phyloP scores from a whole-genome alignment of 495 filamentous ascomycete genomes.

The Penicillium silybi region DNA sequence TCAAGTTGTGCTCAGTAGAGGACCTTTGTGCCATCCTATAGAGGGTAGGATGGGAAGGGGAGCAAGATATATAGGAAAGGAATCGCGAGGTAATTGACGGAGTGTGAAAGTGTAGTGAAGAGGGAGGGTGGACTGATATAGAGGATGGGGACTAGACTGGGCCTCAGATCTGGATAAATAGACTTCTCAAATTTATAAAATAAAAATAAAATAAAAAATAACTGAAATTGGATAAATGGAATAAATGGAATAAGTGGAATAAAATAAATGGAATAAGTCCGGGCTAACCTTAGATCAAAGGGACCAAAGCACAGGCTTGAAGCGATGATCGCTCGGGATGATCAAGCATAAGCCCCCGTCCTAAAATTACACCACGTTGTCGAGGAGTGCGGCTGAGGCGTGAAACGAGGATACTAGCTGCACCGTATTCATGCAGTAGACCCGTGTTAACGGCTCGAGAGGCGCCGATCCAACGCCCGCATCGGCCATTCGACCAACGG shows the following conservation, averaged over 20 bases:
- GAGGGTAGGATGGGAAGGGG: background rate
- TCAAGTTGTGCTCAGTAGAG: constrained; percentile 7
- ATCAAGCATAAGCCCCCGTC: constrained; percentile 24
- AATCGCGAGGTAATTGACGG: constrained; percentile 4
- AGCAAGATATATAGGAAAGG: constrained; percentile 13
- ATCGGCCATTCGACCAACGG: background rate
- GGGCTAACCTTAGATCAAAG: constrained; percentile 20
- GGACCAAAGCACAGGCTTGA: constrained; percentile 26
- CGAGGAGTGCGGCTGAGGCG: constrained; percentile 27
- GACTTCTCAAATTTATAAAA: constrained; percentile 19
- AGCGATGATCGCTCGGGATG: constrained; percentile 29
- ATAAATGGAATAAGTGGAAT: constrained; percentile 3
- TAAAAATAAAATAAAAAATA: background rate
- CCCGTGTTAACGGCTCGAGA: constrained; percentile 6
- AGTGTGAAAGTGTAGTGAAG: constrained; percentile 16
- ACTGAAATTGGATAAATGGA: background rate
- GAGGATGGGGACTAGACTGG: constrained; percentile 11
- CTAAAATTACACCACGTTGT: constrained; percentile 16
- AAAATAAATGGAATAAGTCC: constrained; percentile 15
- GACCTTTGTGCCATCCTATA: constrained; percentile 14
- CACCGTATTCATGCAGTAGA: background rate
- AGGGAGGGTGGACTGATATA: constrained; percentile 29
- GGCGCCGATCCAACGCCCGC: background rate
- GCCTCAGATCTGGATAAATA: constrained; percentile 26
- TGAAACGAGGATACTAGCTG: background rate